Evolutionary conservation across 2,329 filamentous ascomycete genomes (phyloP).

Genomic region (Corniculantispora saksenae): DNA sequence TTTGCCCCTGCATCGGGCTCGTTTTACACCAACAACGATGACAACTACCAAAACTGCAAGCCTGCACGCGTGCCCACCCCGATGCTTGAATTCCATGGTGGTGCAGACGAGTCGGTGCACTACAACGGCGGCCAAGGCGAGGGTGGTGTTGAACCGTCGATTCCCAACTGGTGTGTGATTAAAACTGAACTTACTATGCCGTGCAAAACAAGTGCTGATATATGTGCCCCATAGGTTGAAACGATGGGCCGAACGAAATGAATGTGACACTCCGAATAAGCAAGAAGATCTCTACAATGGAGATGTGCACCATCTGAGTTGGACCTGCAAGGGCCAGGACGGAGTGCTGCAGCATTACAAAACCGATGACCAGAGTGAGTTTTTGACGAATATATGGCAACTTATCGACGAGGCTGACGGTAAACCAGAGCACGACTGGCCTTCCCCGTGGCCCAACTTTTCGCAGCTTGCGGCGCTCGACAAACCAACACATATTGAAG

Average conservation of each 20-base stretch:
- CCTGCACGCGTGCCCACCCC: slow-evolving; percentile 40
- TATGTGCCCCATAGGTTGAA: slow-evolving; percentile 32
- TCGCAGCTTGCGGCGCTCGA: slow-evolving; percentile 42
- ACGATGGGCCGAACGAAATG: slow-evolving; percentile 44
- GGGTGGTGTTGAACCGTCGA: slow-evolving; percentile 42
- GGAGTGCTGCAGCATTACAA: slow-evolving; percentile 47
- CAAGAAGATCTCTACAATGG: slow-evolving; percentile 37
- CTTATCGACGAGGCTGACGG: not conserved
- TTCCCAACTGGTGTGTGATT: slow-evolving; percentile 34
- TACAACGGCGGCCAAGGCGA: slow-evolving; percentile 46
- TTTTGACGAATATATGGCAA: not conserved
- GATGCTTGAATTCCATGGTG: slow-evolving; percentile 49
- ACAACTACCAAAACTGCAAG: slow-evolving; percentile 38
- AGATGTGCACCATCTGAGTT: slow-evolving; percentile 44
- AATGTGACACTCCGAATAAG: slow-evolving; percentile 33
- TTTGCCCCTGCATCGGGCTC: slow-evolving; percentile 48
- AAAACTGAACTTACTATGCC: not conserved
- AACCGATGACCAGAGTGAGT: slow-evolving; percentile 39
- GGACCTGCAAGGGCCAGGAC: slow-evolving; percentile 40
- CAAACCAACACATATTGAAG: slow-evolving; percentile 43
- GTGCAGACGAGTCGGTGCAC: slow-evolving; percentile 41
- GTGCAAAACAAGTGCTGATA: not conserved
- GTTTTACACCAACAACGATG: slow-evolving; percentile 45
- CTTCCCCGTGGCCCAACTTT: slow-evolving; percentile 46
- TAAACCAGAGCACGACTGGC: slow-evolving; percentile 43